These are phyloP conservation scores for Cynara cardunculus DNA, from an alignment of 129 eudicot genomes.

Conservation along the genomic window DNA sequence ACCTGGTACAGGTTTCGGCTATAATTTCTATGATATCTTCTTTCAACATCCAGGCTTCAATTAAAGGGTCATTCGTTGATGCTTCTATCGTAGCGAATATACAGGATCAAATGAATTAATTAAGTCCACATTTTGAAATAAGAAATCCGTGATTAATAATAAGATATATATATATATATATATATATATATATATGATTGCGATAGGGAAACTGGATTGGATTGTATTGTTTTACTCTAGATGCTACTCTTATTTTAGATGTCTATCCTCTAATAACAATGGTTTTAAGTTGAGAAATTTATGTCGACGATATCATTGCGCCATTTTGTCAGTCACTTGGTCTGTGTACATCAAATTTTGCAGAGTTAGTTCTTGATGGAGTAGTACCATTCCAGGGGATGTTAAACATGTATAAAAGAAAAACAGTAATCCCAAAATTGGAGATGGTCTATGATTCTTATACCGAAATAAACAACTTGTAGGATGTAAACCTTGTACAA, in stretches of 20 bases:
- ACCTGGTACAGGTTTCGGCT: not conserved
- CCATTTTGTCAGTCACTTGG: conserved; percentile 47
- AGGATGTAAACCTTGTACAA: not conserved
- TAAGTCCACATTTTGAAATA: too few relatives aligned
- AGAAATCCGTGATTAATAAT: too few relatives aligned
- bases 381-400: not conserved
- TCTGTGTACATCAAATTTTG: not conserved
- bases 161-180: too few relatives aligned
- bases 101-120: too few relatives aligned
- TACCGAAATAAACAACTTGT: not conserved
- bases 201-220: not conserved
- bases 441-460: not conserved
- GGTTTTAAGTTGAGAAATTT: not conserved
- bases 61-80: not conserved
- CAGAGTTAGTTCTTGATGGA: not conserved
- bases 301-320: not conserved
- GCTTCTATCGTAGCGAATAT: not conserved
- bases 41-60: not conserved
- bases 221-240: not conserved
- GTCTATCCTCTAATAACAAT: not conserved
- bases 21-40: not conserved
- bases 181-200: not conserved
- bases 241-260: not conserved
- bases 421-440: not conserved
- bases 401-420: not conserved